Percentiles rank a stretch among this genome's conserved stretches.
Evolutionary conservation across 129 eudicot species (phyloP).

Genomic region (Erigeron canadensis): DNA sequence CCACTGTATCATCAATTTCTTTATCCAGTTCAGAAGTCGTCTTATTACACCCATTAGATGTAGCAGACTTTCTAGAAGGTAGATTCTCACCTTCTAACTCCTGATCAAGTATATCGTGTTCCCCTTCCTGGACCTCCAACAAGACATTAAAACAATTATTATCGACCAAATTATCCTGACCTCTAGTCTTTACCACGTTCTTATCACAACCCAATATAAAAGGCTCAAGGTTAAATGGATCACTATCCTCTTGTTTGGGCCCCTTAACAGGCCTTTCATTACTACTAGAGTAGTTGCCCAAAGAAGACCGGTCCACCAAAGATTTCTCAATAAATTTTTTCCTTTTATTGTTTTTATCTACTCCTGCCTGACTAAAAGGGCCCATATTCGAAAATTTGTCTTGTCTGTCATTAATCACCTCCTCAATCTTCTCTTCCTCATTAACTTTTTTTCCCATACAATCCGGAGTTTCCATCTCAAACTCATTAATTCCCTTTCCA

Average conservation of each 20-base stretch:
- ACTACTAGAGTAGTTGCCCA: background rate
- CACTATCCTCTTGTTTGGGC: background rate
- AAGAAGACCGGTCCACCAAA: background rate
- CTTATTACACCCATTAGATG: no score
- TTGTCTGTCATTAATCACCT: no score
- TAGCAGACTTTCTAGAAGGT: no score
- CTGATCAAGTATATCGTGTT: background rate
- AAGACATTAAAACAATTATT: background rate
- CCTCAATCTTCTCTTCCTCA: no score
- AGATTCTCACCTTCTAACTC: no score
- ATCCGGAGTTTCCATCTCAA: no score
- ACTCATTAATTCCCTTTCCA: no score
- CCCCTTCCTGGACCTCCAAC: background rate
- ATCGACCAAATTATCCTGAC: background rate
- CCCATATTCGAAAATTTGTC: background rate
- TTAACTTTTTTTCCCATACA: no score
- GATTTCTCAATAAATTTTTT: background rate
- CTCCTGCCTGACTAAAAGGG: background rate
- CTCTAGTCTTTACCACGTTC: background rate
- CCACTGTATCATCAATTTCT: background rate
- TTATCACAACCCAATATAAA: background rate
- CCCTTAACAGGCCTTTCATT: background rate
- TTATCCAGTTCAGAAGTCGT: background rate
- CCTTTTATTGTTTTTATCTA: background rate
- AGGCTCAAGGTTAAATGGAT: background rate